Conservation (phyloP, 2,329 filamentous ascomycete genomes). For the Colletotrichum liriopes region DNA sequence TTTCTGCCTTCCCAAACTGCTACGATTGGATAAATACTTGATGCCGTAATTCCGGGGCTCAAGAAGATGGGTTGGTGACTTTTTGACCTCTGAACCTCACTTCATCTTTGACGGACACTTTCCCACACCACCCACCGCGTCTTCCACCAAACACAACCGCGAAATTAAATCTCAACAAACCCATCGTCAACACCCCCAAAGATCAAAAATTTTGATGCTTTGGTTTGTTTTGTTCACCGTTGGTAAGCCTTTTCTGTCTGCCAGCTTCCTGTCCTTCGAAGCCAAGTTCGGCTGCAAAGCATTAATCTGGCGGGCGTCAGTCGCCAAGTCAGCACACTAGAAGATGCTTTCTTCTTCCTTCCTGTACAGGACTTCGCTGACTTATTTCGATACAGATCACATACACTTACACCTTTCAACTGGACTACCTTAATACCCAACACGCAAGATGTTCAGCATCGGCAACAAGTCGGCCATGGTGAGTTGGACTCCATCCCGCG, state of each 20-base stretch:
- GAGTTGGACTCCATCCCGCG: background rate
- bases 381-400: background rate
- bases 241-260: background rate
- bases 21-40: too few species aligned
- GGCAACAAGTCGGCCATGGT: background rate
- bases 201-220: background rate
- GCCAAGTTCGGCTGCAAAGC: background rate
- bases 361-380: background rate
- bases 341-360: background rate
- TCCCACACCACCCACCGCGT: background rate
- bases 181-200: background rate
- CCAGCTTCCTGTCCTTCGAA: background rate
- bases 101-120: background rate
- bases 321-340: background rate
- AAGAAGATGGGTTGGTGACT: background rate
- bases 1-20: too few species aligned
- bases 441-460: background rate
- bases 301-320: too few species aligned
- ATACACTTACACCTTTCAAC: background rate
- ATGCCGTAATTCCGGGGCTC: too few species aligned
- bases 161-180: background rate
- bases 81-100: background rate
- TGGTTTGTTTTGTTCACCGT: background rate
- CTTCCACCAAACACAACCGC: background rate
- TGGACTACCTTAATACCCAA: background rate